phyloP scores from a whole-genome alignment of 139 green algal genomes.

The Picochlorum sp. region DNA sequence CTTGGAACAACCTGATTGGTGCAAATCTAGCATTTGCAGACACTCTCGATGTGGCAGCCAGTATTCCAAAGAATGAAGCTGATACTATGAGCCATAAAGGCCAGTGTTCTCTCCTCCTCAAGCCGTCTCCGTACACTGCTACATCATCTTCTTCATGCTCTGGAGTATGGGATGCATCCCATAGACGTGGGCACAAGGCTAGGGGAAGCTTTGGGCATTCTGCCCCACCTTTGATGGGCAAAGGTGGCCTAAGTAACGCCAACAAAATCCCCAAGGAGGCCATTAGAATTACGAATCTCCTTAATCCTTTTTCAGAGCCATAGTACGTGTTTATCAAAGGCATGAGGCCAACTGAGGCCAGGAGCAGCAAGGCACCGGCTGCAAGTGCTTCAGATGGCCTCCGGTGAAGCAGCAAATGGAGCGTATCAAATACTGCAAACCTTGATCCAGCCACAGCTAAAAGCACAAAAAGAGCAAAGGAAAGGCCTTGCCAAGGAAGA shows the following conservation, averaged over 20 bases:
- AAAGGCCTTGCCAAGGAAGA: constrained; percentile 36
- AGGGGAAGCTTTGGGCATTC: constrained; percentile 69
- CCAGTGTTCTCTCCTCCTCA: constrained; percentile 58
- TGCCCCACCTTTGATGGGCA: constrained; percentile 58
- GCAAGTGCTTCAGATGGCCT: constrained; percentile 70
- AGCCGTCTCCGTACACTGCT: constrained; percentile 55
- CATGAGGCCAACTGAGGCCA: constrained; percentile 29
- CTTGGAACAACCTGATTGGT: constrained; percentile 4
- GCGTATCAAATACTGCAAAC: constrained; percentile 80
- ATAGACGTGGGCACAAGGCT: constrained; percentile 72
- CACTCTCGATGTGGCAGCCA: constrained; percentile 8
- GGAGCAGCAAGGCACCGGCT: constrained; percentile 60
- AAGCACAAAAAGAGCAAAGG: constrained; percentile 34
- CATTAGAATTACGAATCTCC: constrained; percentile 22
- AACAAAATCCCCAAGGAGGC: constrained; percentile 38
- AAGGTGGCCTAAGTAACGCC: constrained; percentile 55
- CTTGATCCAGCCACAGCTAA: constrained; percentile 49
- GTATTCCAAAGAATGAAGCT: constrained; percentile 24
- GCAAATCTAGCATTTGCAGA: constrained; percentile 1
- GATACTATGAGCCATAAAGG: constrained; percentile 75
- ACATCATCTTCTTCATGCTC: constrained; percentile 70
- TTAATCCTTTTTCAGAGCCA: neutral
- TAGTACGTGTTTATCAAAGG: constrained; percentile 57
- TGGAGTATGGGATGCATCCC: constrained; percentile 78
- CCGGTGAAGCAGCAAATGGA: constrained; percentile 35